Base-by-base conservation (phyloP, 345 rosid genomes). In the Eutrema japonicum region DNA sequence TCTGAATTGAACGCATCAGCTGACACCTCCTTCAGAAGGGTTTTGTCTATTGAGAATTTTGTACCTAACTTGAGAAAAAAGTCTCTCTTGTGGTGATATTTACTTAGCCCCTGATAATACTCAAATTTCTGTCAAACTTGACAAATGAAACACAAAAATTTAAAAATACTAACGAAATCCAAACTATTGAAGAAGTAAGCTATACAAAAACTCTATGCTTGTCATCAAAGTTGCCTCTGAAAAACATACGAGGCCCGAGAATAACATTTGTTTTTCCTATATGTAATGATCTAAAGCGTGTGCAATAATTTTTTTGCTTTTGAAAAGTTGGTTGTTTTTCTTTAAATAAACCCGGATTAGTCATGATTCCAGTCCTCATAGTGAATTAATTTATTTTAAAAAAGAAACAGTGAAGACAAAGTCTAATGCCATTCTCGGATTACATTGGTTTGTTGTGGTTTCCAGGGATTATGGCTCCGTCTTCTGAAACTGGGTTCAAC, bases 381-480 rank as follows among this genome's bases (percentile, higher is more conserved):
- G 35, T n/a, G 61, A 60, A 60, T n/a, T 35, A 45, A 50, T 14
- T 14, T 30, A 37, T 18, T 40, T 49, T 9, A 6, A 36, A 33
- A 42, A 60, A 48, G 67, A 41, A 30, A 22, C 61, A 42, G 8
- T 26, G 46, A 36, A 68, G 41, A 47, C 62, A 54, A 68, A 55
- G 45, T 55, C 30, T 40, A 38, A 63, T 55, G 70, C 38, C 71
- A 55, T 16, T 63, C 66, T 60, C 49, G 61, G 51, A 43, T 56
- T 53, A 33, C 68, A 49, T 48, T 64, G 62, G 62, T 36, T 49
- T 79, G 32, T 40, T 76, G 48, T 69, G 64, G 48, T 68, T 75
- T 46, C 60, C 80, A 96, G 99, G 99, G 99, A 47, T 81, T 96
- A 65, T 96, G 98, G 99, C 75, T 87, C 58, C 98, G 97, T 69